Base-by-base conservation (phyloP, 345 rosid genomes). In the Eucalyptus guilfoylei region DNA sequence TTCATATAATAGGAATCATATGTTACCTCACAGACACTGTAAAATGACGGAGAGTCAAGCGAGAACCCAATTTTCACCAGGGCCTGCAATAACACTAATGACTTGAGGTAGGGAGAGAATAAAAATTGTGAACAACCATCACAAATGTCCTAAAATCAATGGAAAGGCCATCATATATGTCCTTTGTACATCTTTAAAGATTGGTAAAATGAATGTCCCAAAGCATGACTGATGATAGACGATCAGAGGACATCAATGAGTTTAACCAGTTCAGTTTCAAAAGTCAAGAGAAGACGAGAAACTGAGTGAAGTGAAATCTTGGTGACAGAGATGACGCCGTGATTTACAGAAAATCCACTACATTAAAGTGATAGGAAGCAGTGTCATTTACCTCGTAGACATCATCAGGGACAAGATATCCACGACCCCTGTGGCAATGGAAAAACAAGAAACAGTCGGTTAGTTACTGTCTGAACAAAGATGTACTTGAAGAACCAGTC, bases 1-100 rank as follows among this genome's bases (percentile, higher is more conserved):
- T 52, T 86, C 64, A 50, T 19, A 86, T 42, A 76, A 76, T 37
- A 76, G 14, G 28, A 76, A 37, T 19, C 21, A 88, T n/a, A 67
- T 67, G 49, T 91, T 90, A 96, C 97, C 96, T 96, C 96, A 90
- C 96, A 96, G 19, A 91, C 94, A 10, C 95, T 93, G 91, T 94
- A 95, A 89, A 95, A 95, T 72, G 97, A 92, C 14, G 97, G 97
- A 87, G 95, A 89, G 89, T 95, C 97, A 80, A 96, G 88, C 2
- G 94, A 88, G 92, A 94, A 95, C 86, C 96, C 97, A 86, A 94
- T 92, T 90, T 96, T 96, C 89, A 88, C 89, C 93, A 96, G 90
- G 87, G 93, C 96, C 96, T 96, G 95, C 47, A 91, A 91, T 42
- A 80, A 83, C 69, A 87, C 42, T 3, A 80, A 8, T 30, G 9